Evolutionary conservation across 495 filamentous ascomycete species (phyloP).

Genomic region (Lasiosphaeria miniovina): DNA sequence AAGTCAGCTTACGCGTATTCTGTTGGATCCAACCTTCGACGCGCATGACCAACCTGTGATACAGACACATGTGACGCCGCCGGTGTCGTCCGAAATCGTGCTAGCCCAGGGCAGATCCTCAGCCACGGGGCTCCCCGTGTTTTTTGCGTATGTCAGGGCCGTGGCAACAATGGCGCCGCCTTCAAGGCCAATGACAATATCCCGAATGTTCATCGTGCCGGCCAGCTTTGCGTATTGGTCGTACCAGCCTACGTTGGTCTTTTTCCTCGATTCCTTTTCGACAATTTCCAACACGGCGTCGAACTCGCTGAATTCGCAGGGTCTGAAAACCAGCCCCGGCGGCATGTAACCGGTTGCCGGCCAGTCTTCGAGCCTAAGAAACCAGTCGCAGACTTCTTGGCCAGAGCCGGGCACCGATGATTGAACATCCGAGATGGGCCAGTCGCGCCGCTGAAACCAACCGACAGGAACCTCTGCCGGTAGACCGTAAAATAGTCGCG

Average conservation of each 20-base stretch:
- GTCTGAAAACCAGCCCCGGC: constrained; percentile 41
- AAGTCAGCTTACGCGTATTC: constrained; percentile 5
- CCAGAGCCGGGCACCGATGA: constrained; percentile 36
- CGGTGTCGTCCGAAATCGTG: constrained; percentile 52
- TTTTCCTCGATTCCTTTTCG: constrained; percentile 39
- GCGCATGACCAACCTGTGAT: constrained; percentile 43
- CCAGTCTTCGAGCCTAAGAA: constrained; percentile 55
- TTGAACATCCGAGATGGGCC: constrained; percentile 47
- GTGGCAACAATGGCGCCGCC: constrained; percentile 47
- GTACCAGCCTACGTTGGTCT: constrained; percentile 52
- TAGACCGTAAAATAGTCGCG: constrained; percentile 57
- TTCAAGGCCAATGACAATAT: constrained; percentile 50
- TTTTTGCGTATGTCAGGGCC: constrained; percentile 54
- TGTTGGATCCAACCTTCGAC: neutral
- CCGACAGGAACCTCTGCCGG: constrained; percentile 44
- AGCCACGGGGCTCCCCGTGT: constrained; percentile 49
- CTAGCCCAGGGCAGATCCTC: constrained; percentile 59
- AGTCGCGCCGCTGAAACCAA: constrained; percentile 58
- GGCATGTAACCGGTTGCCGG: constrained; percentile 35
- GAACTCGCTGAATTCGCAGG: constrained; percentile 52
- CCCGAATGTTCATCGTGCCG: constrained; percentile 43
- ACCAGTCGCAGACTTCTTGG: constrained; percentile 53
- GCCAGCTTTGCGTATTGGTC: constrained; percentile 51
- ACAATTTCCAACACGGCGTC: constrained; percentile 53
- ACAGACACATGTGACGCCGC: constrained; percentile 60